A percentile compares a stretch with the other conserved stretches of the same genome.
Conservation (phyloP, 1,139 yeast species). For the Hemisphaericaspora lyxosophila region DNA sequence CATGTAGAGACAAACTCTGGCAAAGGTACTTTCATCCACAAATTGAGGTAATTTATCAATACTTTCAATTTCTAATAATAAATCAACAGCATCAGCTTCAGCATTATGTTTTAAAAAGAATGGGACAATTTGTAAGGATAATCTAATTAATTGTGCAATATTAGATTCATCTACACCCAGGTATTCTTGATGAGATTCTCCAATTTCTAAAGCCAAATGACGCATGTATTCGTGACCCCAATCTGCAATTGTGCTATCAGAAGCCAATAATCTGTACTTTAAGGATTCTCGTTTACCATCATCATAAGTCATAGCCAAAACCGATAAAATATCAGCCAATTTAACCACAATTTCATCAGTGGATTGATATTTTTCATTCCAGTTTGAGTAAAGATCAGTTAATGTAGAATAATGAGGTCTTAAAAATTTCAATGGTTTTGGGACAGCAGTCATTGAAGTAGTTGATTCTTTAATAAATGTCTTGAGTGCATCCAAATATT, state of each 20-base stretch:
- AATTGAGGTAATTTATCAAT: slow-evolving; percentile 79
- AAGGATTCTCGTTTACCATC: slow-evolving; percentile 80
- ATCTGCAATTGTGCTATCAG: slow-evolving; percentile 59
- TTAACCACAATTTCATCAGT: slow-evolving; percentile 25
- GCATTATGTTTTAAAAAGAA: slow-evolving; percentile 93
- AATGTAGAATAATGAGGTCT: slow-evolving; percentile 80
- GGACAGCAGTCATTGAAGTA: slow-evolving; percentile 98
- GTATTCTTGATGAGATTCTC: slow-evolving; percentile 74
- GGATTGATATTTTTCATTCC: slow-evolving; percentile 67
- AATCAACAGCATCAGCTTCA: slow-evolving; percentile 97
- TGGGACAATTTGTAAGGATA: slow-evolving; percentile 81
- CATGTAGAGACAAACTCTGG: slow-evolving; percentile 90
- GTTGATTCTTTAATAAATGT: slow-evolving; percentile 86
- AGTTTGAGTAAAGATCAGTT: slow-evolving; percentile 61
- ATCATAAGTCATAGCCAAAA: slow-evolving; percentile 92
- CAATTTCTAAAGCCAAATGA: slow-evolving; percentile 92
- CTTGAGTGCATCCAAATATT: slow-evolving; percentile 68
- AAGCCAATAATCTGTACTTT: slow-evolving; percentile 72
- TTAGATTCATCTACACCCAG: slow-evolving; percentile 54
- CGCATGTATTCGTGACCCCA: slow-evolving; percentile 99
- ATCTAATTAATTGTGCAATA: slow-evolving; percentile 51
- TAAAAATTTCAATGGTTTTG: slow-evolving; percentile 93
- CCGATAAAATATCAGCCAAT: slow-evolving; percentile 84
- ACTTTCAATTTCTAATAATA: slow-evolving; percentile 82
- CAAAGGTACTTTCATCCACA: slow-evolving; percentile 82